Conservation (phyloP, 176 grass and related monocot species). For the Carex pumila region DNA sequence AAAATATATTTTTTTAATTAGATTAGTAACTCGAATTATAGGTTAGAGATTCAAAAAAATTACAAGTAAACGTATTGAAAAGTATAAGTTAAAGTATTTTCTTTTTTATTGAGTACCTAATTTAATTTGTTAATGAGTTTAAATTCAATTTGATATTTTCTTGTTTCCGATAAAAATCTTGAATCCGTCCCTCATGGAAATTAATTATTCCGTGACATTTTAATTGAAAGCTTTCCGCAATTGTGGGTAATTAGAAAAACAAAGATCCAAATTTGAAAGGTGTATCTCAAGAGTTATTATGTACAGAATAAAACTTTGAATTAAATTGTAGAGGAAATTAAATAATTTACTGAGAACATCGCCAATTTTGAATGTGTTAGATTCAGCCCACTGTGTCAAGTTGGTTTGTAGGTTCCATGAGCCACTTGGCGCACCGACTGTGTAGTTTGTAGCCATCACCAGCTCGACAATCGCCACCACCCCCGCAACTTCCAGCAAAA, state of each 20-base stretch:
- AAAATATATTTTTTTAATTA: no score
- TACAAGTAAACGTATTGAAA: no score
- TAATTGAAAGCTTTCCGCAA: not conserved
- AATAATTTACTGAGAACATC: constrained; percentile 46
- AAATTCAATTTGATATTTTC: no score
- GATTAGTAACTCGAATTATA: no score
- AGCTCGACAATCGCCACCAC: not conserved
- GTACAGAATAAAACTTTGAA: not conserved
- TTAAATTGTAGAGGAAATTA: not conserved
- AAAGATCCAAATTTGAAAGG: not conserved
- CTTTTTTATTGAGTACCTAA: no score
- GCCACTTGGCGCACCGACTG: constrained; percentile 51
- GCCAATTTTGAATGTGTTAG: constrained; percentile 37
- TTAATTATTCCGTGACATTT: not conserved
- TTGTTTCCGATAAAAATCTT: no score
- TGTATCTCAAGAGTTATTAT: not conserved
- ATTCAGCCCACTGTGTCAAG: constrained; percentile 45
- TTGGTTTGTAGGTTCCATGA: constrained; percentile 62
- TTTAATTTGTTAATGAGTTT: no score
- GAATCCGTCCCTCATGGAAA: no score
- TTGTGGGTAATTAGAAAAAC: not conserved
- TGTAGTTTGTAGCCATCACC: constrained; percentile 33
- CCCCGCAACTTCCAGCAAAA: not conserved
- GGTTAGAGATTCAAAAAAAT: no score
- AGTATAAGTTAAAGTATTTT: no score